These are phyloP conservation scores for Termitomyces sp. DNA, from an alignment of 768 basidiomycete species.

Conservation along the genomic window DNA sequence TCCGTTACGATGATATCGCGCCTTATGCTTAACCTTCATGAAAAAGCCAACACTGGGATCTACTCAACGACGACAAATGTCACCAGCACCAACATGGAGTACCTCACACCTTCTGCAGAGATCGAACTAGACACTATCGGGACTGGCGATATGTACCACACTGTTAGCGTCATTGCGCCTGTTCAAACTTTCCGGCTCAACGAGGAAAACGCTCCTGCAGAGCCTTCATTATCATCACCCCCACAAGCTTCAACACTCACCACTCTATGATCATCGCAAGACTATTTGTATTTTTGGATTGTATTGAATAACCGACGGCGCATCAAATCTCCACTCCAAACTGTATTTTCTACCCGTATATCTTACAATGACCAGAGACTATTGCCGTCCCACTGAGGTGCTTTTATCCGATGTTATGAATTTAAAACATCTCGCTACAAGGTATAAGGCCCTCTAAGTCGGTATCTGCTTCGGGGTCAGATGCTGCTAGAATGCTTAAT, in stretches of 20 bases:
- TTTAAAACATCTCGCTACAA: neutral
- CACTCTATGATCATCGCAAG: neutral
- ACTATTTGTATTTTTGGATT: neutral
- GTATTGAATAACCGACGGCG: too few species aligned
- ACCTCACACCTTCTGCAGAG: neutral
- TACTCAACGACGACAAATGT: constrained; percentile 14
- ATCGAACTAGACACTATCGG: constrained; percentile 26
- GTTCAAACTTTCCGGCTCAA: neutral
- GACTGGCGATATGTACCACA: constrained; percentile 11
- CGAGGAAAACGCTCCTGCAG: neutral
- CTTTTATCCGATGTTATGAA: neutral
- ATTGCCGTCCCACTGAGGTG: neutral
- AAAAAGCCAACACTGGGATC: constrained; percentile 32
- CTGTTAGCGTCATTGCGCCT: neutral
- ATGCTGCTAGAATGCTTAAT: neutral
- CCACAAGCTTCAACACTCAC: neutral
- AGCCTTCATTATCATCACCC: neutral
- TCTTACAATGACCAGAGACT: neutral
- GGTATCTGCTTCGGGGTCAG: neutral
- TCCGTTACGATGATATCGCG: constrained; percentile 52
- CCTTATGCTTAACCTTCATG: constrained; percentile 52
- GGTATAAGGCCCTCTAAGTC: neutral
- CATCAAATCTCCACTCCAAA: too few species aligned
- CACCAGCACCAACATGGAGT: constrained; percentile 20
- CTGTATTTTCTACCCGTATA: neutral